These are phyloP conservation scores for Vitis rupestris DNA, from an alignment of 164 flowering plant species.

Conservation along the genomic window DNA sequence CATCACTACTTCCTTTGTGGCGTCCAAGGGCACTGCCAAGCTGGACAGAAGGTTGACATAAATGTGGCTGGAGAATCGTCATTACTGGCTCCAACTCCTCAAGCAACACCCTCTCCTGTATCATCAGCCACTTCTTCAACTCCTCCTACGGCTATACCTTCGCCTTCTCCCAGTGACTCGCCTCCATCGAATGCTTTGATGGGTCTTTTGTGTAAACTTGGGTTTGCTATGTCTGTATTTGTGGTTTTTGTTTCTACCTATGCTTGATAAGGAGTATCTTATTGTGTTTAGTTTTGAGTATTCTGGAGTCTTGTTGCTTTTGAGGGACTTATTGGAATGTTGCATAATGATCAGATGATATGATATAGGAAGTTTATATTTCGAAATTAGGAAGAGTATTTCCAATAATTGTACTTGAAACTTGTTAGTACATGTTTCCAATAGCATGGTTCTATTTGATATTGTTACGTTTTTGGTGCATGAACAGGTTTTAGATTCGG, in stretches of 20 bases:
- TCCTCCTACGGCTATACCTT: slow-evolving; percentile 13
- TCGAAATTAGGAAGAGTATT: too few relatives aligned
- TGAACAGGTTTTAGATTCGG: too few relatives aligned
- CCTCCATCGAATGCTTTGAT: slow-evolving; percentile 5
- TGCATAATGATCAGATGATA: too few relatives aligned
- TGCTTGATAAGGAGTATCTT: slow-evolving; percentile 3
- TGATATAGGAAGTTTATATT: too few relatives aligned
- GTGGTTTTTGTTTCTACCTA: slow-evolving; percentile 11
- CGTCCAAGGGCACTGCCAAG: slow-evolving; percentile 43
- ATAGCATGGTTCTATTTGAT: too few relatives aligned
- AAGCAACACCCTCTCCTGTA: not conserved
- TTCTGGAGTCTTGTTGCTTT: not conserved
- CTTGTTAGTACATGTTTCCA: too few relatives aligned
- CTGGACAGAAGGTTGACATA: slow-evolving; percentile 47
- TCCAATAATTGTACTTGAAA: too few relatives aligned
- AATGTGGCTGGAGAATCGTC: slow-evolving; percentile 19
- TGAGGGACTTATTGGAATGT: too few relatives aligned
- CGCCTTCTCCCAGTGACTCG: slow-evolving; percentile 20
- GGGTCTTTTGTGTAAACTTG: slow-evolving; percentile 8
- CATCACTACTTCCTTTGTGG: slow-evolving; percentile 43
- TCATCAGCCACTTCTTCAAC: slow-evolving; percentile 8
- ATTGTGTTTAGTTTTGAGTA: not conserved
- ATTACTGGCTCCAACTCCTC: not conserved
- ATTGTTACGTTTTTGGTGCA: too few relatives aligned
- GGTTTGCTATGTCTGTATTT: slow-evolving; percentile 16